Base-by-base conservation (phyloP, 768 basidiomycete species). In the Coprinopsis cinerea region DNA sequence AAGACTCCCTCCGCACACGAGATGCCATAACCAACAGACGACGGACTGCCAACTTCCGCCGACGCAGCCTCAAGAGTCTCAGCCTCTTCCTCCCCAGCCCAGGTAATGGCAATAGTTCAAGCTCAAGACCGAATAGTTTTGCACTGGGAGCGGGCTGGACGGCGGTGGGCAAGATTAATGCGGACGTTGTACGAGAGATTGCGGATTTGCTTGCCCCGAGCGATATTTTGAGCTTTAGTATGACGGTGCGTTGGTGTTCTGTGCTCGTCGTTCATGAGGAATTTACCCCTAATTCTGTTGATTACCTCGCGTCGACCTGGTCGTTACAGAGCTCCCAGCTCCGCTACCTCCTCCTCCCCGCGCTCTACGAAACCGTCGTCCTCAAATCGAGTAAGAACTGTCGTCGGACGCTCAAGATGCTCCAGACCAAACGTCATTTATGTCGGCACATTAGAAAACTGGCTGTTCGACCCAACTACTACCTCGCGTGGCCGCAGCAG, bases 401-500 rank as follows among this genome's bases (percentile, higher is more conserved):
- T 51, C 59, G 55, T 34, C 46, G 58, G 1, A 67, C 69, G 1
- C 62, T 78, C 25, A 48, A 53, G 2, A 69, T 76, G 66, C 59
- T 78, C 32, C 43, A 46, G 4, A 18, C 44, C 2, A 61, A 62
- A 14, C 67, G 66, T 13, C 65, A 73, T 17, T 60, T 76, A 27
- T 73, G 71, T 50, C 48, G 55, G 1, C 59, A 68, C 59, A 62
- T 78, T 45, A 64, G 63, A 15, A 74, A 72, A 47, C 65, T 78
- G 25, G 68, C 70, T 13, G 64, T 77, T 14, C 67, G 75, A 10
- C 76, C 77, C 0, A 76, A 77, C 53, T 78, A 76, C 57, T 77
- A 77, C 58, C 69, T 76, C 25, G 64, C 75, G 4, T 77, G 76
- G 75, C 76, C 76, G 1, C 66, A 64, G 51, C 64, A 67, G 20